A percentile compares a stretch with the other conserved stretches of the same genome.
Evolutionary conservation across 768 basidiomycete genomes (phyloP).

Genomic region (Mycena maculata): DNA sequence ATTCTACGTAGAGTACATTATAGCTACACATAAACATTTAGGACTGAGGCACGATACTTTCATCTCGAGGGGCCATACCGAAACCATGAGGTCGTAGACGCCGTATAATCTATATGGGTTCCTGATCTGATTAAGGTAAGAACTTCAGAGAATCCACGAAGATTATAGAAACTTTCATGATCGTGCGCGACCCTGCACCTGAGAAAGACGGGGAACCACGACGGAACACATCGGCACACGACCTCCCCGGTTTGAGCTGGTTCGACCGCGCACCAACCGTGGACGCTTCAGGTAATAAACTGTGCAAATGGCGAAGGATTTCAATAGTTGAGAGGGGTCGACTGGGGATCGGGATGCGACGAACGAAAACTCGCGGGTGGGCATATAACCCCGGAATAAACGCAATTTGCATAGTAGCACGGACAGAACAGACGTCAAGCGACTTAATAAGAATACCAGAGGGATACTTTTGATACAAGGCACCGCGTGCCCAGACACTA

Average conservation of each 20-base stretch:
- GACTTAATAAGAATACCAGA: constrained; percentile 33
- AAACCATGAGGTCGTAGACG: constrained; percentile 9
- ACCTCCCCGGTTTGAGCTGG: constrained; percentile 20
- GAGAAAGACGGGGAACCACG: constrained; percentile 1
- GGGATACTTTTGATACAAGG: constrained; percentile 35
- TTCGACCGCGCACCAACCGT: neutral
- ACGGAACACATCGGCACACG: neutral
- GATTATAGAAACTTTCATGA: neutral
- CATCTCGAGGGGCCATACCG: neutral
- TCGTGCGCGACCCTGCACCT: constrained; percentile 19
- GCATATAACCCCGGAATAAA: constrained; percentile 1
- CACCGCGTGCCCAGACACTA: constrained; percentile 21
- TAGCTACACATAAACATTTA: no score
- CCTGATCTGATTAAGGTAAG: constrained; percentile 20
- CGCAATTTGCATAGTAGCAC: constrained; percentile 8
- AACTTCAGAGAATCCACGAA: neutral
- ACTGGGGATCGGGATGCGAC: neutral
- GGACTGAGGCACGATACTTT: no score
- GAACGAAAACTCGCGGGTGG: neutral
- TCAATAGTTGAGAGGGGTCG: neutral
- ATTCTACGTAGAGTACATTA: no score
- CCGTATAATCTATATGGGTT: neutral
- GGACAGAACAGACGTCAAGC: constrained; percentile 4
- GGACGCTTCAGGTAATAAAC: no score
- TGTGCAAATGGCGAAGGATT: neutral